Conservation (phyloP, 2,329 filamentous ascomycete species). For the Aureobasidium leucospermi region DNA sequence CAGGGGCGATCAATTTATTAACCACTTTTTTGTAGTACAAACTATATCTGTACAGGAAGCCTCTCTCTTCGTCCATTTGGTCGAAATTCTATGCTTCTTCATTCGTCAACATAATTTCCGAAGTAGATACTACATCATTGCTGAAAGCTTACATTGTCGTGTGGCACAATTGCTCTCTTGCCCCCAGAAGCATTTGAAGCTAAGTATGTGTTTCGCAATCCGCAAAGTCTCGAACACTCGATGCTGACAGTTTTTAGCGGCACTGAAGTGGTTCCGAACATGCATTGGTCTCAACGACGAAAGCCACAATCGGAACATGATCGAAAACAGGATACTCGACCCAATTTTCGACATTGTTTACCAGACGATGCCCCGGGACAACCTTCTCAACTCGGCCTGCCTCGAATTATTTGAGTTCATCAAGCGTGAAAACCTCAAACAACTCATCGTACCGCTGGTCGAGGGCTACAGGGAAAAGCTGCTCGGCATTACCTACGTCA, state of each 20-base stretch:
- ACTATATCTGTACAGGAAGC: conserved; percentile 75
- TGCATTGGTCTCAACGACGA: conserved; percentile 81
- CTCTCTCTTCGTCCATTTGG: conserved; percentile 81
- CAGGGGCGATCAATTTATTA: not conserved
- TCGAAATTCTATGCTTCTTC: conserved; percentile 92
- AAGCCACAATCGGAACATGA: conserved; percentile 81
- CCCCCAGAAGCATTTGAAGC: conserved; percentile 84
- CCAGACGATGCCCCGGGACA: conserved; percentile 83
- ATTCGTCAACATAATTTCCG: conserved; percentile 80
- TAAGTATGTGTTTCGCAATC: conserved; percentile 54
- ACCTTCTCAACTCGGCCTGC: conserved; percentile 86
- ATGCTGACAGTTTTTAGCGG: conserved; percentile 47
- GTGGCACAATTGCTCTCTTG: conserved; percentile 76
- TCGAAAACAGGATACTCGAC: conserved; percentile 71
- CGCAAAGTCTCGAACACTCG: not conserved
- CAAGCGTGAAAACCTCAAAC: conserved; percentile 68
- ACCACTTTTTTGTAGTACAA: not conserved
- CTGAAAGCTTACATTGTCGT: conserved; percentile 67
- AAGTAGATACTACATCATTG: conserved; percentile 81
- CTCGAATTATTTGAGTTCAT: conserved; percentile 91
- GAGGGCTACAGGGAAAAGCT: conserved; percentile 76
- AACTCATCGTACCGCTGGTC: conserved; percentile 75
- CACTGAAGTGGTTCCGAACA: conserved; percentile 88
- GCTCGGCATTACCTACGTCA: conserved; percentile 68
- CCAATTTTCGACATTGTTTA: conserved; percentile 79